These are phyloP conservation scores for Vicia villosa DNA, from an alignment of 306 rosid genomes.

Conservation along the genomic window DNA sequence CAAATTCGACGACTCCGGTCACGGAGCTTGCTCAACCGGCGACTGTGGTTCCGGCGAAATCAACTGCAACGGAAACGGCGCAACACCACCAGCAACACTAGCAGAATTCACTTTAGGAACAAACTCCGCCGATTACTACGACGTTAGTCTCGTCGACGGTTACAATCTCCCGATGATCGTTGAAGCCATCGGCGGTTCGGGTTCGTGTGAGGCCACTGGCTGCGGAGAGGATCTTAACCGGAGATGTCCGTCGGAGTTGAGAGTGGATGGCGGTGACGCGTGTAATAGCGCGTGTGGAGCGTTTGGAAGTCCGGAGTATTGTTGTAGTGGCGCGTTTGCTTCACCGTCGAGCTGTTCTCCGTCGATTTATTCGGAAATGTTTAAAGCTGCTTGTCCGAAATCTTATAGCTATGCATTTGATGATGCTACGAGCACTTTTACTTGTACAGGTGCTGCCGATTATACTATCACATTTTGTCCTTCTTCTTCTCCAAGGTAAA, in stretches of 20 bases:
- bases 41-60: constrained; percentile 76
- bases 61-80: constrained; percentile 79
- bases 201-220: constrained; percentile 67
- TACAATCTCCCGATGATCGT: constrained; percentile 78
- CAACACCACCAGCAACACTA: constrained; percentile 76
- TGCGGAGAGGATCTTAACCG: constrained; percentile 66
- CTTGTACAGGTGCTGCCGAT: constrained; percentile 65
- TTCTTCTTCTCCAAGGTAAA: constrained; percentile 62
- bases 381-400: constrained; percentile 76
- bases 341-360: constrained; percentile 73
- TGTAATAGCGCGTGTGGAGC: constrained; percentile 89
- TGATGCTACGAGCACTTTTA: constrained; percentile 77
- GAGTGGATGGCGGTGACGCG: constrained; percentile 62
- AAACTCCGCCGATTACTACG: constrained; percentile 66
- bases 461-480: constrained; percentile 83
- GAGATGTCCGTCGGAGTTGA: constrained; percentile 74
- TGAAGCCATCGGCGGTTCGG: constrained; percentile 61
- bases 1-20: constrained; percentile 53
- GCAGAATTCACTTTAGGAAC: constrained; percentile 81
- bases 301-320: constrained; percentile 68
- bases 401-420: constrained; percentile 89
- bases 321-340: constrained; percentile 64
- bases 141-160: constrained; percentile 92
- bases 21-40: constrained; percentile 63
- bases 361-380: constrained; percentile 65